These are phyloP conservation scores for Dendrobium nobile DNA, from an alignment of 106 monocot genomes.

Conservation along the genomic window DNA sequence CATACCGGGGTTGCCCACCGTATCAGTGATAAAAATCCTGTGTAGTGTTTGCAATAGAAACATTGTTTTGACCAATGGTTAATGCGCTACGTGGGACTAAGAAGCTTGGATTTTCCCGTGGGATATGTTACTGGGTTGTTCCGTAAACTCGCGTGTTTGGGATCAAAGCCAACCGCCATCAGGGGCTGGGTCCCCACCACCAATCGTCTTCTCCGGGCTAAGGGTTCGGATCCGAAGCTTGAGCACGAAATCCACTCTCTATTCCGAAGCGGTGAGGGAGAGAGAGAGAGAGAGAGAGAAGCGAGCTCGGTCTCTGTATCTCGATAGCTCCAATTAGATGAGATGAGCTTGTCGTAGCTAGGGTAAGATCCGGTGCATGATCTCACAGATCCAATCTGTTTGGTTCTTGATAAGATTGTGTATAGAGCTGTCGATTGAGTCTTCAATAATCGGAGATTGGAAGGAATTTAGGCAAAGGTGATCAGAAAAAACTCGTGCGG, in stretches of 20 bases:
- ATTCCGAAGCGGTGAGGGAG: neutral
- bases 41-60: neutral
- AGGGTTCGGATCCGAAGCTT: neutral
- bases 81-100: neutral
- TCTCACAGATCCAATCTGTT: neutral
- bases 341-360: neutral
- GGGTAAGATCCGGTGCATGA: neutral
- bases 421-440: neutral
- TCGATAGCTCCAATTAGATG: neutral
- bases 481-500: neutral
- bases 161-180: constrained; percentile 1
- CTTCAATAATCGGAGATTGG: neutral
- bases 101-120: neutral
- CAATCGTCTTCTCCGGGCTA: neutral
- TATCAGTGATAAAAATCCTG: neutral
- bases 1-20: neutral
- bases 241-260: neutral
- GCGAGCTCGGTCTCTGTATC: constrained; percentile 2
- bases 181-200: neutral
- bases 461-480: neutral
- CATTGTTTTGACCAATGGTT: neutral
- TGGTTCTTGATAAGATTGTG: neutral
- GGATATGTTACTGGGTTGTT: neutral
- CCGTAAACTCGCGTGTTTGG: neutral
- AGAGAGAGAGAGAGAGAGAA: neutral